Base-by-base conservation (phyloP, 371 early-diverging fungal species). In the Phascolomyces articulosus region DNA sequence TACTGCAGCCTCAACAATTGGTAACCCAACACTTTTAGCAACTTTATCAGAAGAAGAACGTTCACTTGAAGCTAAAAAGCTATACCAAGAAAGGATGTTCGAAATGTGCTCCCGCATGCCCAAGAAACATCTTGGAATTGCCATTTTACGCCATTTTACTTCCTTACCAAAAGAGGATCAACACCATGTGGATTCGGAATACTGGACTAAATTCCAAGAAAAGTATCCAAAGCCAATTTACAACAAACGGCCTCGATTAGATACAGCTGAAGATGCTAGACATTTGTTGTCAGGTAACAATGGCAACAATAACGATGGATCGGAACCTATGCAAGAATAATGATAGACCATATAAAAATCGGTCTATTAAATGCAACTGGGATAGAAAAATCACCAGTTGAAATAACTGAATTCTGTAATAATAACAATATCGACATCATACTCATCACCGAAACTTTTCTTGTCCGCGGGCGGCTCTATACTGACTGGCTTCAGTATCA, bases 401-500 rank as follows among this genome's bases (percentile, higher is more conserved):
- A 58, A 9, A 16, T 58, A 2, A 41, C 41, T 4, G 20, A 28
- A 21, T 44, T 26, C 38, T 58, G 59, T 20, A 44, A 38, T 11
- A 10, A 58, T 2, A 16, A 41, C 10, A 26, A 40, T 23, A 58
- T 58, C 18, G 59, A 58, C 41, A 11, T 44, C 40, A 40, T 44
- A 27, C 48, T 55, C 16, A 3, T 55, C 16, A 62, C 62, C 4
- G 62, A 62, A 55, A 62, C 62, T 3, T 40, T 23, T 21, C 55
- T 55, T 2, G 26, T 31, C 13, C 24, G 21, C 11, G 62, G 62
- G 15, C 53, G 40, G 24, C 55, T 62, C 1, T 18, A 38, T 51
- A 54, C 55, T 28, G 26, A 31, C 29, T 62, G 62, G 62, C 29
- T 24, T n/a, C 62, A 62, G 28, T 47, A 54, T 28, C 62, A 62